Evolutionary conservation across 225 moss, liverwort and hornwort species (phyloP).

Genomic region (Thuidium tamariscinum): DNA sequence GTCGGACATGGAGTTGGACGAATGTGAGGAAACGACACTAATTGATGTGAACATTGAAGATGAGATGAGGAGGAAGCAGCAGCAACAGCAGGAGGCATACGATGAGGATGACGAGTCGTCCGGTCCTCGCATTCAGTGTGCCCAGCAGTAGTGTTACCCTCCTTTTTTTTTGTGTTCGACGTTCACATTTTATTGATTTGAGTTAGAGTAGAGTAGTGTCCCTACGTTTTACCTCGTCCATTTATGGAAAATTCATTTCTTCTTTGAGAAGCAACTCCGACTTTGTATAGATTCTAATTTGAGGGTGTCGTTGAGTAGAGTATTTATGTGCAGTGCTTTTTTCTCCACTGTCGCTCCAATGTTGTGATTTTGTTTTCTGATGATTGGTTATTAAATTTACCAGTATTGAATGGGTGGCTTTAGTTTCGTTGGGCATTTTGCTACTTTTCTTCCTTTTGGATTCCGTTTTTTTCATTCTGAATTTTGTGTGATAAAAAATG

Average conservation of each 20-base stretch:
- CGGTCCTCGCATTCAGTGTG: not conserved
- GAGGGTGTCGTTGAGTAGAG: not conserved
- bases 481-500: not conserved
- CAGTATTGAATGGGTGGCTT: no score
- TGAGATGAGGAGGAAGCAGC: slow-evolving; percentile 45
- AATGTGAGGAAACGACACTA: slow-evolving; percentile 49
- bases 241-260: not conserved
- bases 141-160: not conserved
- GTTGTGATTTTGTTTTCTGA: not conserved
- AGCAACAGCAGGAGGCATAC: slow-evolving; percentile 34
- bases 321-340: not conserved
- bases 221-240: not conserved
- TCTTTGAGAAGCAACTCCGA: no score
- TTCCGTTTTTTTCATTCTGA: not conserved
- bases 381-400: not conserved
- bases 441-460: not conserved
- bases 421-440: not conserved
- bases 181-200: not conserved
- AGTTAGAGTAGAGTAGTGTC: no score
- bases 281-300: not conserved
- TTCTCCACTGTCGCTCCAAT: not conserved
- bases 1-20: slow-evolving; percentile 60
- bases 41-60: slow-evolving; percentile 55
- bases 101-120: slow-evolving; percentile 33
- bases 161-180: not conserved